Evolutionary conservation across 257 asterid species (phyloP).

Genomic region (Rauvolfia tetraphylla): DNA sequence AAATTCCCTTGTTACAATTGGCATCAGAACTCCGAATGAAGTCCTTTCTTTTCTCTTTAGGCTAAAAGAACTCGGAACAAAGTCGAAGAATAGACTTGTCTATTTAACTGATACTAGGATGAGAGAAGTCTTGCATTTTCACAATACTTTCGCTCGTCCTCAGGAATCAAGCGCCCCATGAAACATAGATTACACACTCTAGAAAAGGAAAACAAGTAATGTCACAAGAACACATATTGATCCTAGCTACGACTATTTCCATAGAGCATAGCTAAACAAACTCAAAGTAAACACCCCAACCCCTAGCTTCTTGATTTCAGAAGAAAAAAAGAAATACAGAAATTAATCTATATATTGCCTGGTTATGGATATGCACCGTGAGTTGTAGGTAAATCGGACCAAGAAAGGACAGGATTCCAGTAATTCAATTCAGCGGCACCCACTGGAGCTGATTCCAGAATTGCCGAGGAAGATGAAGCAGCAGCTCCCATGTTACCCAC

Average conservation of each 20-base stretch:
- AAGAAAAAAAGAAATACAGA: slow-evolving; percentile 11
- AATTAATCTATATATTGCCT: not conserved
- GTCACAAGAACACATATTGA: not conserved
- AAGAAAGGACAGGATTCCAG: slow-evolving; percentile 46
- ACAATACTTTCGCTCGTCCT: not conserved
- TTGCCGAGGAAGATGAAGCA: slow-evolving; percentile 26
- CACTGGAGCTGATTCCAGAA: slow-evolving; percentile 67
- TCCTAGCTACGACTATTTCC: not conserved
- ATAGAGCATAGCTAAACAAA: slow-evolving; percentile 1
- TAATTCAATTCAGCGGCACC: slow-evolving; percentile 48
- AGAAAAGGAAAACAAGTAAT: not conserved
- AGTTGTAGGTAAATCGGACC: slow-evolving; percentile 59
- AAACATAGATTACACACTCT: not conserved
- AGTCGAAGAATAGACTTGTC: too few relatives aligned
- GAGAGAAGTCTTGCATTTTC: not conserved
- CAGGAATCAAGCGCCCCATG: slow-evolving; percentile 11
- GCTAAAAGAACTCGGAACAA: too few relatives aligned
- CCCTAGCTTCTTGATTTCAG: slow-evolving; percentile 12
- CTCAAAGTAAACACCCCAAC: not conserved
- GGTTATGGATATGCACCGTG: slow-evolving; percentile 51
- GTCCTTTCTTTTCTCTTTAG: too few relatives aligned
- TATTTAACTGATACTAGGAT: too few relatives aligned
- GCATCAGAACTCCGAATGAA: not conserved
- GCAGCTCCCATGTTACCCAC: slow-evolving; percentile 38
- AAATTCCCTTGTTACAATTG: not conserved